Conservation (phyloP, 306 rosid genomes). For the Lathyrus oleraceus region DNA sequence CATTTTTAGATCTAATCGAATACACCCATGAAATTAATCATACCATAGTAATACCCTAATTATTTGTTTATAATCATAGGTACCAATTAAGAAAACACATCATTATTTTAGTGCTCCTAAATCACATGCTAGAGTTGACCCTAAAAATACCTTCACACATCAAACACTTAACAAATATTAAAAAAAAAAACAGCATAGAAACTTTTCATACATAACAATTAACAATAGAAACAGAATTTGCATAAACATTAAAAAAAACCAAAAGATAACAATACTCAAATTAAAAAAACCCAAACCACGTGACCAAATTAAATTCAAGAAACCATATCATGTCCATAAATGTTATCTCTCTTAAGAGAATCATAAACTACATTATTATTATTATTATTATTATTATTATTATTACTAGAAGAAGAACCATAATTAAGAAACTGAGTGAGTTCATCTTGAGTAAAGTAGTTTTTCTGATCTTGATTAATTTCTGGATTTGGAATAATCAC, state of each 20-base stretch:
- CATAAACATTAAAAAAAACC: background rate
- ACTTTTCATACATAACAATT: background rate
- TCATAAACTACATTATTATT: conserved; percentile 54
- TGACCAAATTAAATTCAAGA: conserved; percentile 46
- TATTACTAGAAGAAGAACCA: conserved; percentile 46
- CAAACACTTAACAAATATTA: background rate
- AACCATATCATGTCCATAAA: conserved; percentile 73
- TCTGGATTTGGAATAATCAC: conserved; percentile 35
- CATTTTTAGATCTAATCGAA: no score
- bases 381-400: conserved; percentile 51
- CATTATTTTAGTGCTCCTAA: conserved; percentile 23
- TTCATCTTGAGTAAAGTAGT: conserved; percentile 39
- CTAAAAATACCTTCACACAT: conserved; percentile 22
- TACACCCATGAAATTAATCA: background rate
- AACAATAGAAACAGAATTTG: background rate
- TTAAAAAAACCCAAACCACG: conserved; percentile 19
- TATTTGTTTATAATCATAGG: conserved; percentile 17
- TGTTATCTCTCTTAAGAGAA: conserved; percentile 54
- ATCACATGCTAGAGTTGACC: conserved; percentile 75
- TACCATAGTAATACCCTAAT: background rate
- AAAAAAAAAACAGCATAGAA: background rate
- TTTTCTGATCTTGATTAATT: conserved; percentile 40
- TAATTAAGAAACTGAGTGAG: conserved; percentile 56
- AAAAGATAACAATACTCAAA: background rate
- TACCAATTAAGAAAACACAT: conserved; percentile 25